Conservation (phyloP, 495 filamentous ascomycete species). For the Lophium mytilinum region DNA sequence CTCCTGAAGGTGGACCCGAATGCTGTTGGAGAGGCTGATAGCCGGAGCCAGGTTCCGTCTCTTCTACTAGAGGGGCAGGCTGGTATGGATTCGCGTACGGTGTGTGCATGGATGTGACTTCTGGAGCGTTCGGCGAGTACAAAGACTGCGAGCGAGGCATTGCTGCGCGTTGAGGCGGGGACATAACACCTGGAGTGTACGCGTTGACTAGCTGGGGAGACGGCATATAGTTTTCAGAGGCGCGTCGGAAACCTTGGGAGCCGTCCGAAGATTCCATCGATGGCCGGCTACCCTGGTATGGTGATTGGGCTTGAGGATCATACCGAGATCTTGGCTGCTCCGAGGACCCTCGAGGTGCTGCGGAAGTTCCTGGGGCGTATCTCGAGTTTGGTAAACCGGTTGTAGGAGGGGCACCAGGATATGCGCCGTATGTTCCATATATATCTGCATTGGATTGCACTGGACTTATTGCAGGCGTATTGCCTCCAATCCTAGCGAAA, state of each 20-base stretch:
- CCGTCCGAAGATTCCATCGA: conserved; percentile 21
- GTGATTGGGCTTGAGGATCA: conserved; percentile 5
- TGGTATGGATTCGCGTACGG: conserved; percentile 21
- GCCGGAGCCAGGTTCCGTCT: conserved; percentile 5
- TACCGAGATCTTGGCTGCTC: conserved; percentile 8
- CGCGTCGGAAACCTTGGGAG: conserved; percentile 1
- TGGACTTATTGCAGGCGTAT: conserved; percentile 75
- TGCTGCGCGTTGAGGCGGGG: conserved; percentile 9
- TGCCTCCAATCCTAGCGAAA: conserved; percentile 69
- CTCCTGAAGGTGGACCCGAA: conserved; percentile 36
- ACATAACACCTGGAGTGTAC: conserved; percentile 18
- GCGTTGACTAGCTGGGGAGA: conserved; percentile 12
- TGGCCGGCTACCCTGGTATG: conserved; percentile 4
- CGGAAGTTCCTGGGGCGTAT: conserved; percentile 48
- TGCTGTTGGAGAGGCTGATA: conserved; percentile 31
- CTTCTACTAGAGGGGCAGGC: conserved; percentile 18
- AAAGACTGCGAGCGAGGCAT: conserved; percentile 6
- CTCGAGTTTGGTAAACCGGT: conserved; percentile 41
- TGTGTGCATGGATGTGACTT: background rate
- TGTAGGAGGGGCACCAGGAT: conserved; percentile 26
- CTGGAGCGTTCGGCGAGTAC: conserved; percentile 2
- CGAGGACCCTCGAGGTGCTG: conserved; percentile 13
- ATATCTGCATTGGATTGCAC: conserved; percentile 68
- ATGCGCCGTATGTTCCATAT: conserved; percentile 51
- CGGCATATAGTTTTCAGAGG: conserved; percentile 10